Evolutionary conservation across 768 basidiomycete genomes (phyloP).

Genomic region (Trametes elegans): DNA sequence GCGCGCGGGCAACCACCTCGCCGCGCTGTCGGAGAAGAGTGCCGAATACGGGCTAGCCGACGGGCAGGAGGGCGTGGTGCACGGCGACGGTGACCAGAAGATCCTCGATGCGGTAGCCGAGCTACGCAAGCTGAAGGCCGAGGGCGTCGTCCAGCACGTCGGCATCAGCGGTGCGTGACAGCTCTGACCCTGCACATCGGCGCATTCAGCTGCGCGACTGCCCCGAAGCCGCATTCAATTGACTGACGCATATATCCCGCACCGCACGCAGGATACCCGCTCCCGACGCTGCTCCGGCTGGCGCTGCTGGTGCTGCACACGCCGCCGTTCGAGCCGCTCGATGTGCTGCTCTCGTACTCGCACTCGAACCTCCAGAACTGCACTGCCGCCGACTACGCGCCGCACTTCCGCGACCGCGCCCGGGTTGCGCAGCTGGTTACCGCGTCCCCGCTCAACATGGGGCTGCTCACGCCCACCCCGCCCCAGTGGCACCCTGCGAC

Average conservation of each 20-base stretch:
- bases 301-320: conserved; percentile 70
- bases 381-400: conserved; percentile 53
- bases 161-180: conserved; percentile 69
- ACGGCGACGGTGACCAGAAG: conserved; percentile 69
- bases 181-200: neutral
- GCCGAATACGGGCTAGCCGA: conserved; percentile 62
- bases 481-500: conserved; percentile 83
- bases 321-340: conserved; percentile 67
- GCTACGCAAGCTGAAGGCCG: conserved; percentile 64
- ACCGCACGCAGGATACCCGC: conserved; percentile 60
- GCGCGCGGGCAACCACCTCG: conserved; percentile 52
- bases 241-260: neutral
- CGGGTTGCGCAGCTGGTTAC: conserved; percentile 65
- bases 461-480: conserved; percentile 56
- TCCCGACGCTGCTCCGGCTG: conserved; percentile 81
- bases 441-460: conserved; percentile 87
- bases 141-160: conserved; percentile 69
- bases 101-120: conserved; percentile 67
- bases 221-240: neutral
- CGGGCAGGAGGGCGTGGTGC: conserved; percentile 54
- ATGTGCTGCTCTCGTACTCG: conserved; percentile 77
- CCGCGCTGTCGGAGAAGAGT: conserved; percentile 52
- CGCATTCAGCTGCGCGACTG: neutral
- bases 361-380: conserved; percentile 77
- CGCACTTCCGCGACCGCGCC: conserved; percentile 59